Percentiles rank a stretch among this genome's conserved stretches.
phyloP scores from a whole-genome alignment of 2,329 filamentous ascomycete species.

The Pseudogymnoascus verrucosus region DNA sequence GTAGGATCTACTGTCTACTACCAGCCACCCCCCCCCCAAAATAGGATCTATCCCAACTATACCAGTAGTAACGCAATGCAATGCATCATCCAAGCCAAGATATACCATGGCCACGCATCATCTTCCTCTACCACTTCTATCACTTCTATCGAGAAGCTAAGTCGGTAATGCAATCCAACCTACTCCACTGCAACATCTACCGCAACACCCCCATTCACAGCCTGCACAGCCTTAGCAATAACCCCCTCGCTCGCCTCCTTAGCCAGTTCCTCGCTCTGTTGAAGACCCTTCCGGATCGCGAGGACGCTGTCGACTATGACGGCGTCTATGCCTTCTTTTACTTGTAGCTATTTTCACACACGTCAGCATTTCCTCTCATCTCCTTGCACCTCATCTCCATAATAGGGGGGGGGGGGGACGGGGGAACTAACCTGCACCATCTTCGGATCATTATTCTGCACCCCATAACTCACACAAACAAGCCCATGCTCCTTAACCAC shows the following conservation, averaged over 20 bases:
- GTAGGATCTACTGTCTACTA: not conserved
- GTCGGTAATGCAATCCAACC: not conserved
- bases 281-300: slow-evolving; percentile 79
- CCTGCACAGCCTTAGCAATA: not conserved
- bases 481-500: slow-evolving; percentile 92
- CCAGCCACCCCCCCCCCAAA: not conserved
- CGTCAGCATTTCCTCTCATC: slow-evolving; percentile 9
- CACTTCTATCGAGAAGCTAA: not conserved
- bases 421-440: slow-evolving; percentile 67
- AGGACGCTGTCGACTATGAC: slow-evolving; percentile 96
- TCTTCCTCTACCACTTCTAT: not conserved
- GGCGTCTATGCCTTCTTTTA: slow-evolving; percentile 90
- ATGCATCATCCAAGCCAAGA: not conserved
- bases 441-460: slow-evolving; percentile 75
- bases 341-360: slow-evolving; percentile 47
- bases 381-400: not conserved
- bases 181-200: not conserved
- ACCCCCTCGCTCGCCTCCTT: not conserved
- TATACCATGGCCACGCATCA: not conserved
- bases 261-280: not conserved
- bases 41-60: not conserved
- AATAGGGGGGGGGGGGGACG: not conserved
- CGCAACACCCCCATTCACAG: not conserved
- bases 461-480: slow-evolving; percentile 93
- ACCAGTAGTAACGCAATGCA: not conserved